Percentiles rank a stretch among this genome's conserved stretches.
Evolutionary conservation across 1,284 basidiomycete genomes (phyloP).

Genomic region (Lignosus rhinocerotis): DNA sequence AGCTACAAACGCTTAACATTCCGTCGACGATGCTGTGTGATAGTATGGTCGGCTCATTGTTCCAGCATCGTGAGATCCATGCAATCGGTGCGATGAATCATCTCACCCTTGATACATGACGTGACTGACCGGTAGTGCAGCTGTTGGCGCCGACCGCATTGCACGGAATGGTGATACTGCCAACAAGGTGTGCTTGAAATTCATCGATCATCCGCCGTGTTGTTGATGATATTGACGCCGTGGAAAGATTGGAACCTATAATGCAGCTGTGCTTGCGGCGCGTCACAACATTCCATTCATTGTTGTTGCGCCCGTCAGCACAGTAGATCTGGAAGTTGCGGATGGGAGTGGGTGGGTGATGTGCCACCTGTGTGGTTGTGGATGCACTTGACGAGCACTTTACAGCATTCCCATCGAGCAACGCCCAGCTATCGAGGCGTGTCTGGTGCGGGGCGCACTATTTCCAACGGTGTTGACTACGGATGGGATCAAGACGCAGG

Average conservation of each 20-base stretch:
- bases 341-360: conserved; percentile 67
- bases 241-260: conserved; percentile 82
- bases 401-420: conserved; percentile 90
- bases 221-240: background rate
- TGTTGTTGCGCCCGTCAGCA: conserved; percentile 88
- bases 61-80: conserved; percentile 85
- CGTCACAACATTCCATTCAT: conserved; percentile 87
- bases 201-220: background rate
- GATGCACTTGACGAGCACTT: background rate
- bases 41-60: conserved; percentile 90
- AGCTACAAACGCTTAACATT: conserved; percentile 79
- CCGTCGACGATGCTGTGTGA: conserved; percentile 94
- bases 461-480: conserved; percentile 49
- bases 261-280: conserved; percentile 85
- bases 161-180: conserved; percentile 91
- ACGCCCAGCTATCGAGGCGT: conserved; percentile 82
- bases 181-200: conserved; percentile 67
- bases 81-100: conserved; percentile 61
- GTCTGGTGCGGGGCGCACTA: conserved; percentile 78
- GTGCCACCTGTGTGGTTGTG: background rate
- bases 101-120: background rate
- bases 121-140: conserved; percentile 35
- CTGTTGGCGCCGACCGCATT: conserved; percentile 84
- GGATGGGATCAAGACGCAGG: conserved; percentile 51
- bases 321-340: conserved; percentile 78